phyloP scores from a whole-genome alignment of 2,329 filamentous ascomycete species.

The Sporothrix pseudoabietina region DNA sequence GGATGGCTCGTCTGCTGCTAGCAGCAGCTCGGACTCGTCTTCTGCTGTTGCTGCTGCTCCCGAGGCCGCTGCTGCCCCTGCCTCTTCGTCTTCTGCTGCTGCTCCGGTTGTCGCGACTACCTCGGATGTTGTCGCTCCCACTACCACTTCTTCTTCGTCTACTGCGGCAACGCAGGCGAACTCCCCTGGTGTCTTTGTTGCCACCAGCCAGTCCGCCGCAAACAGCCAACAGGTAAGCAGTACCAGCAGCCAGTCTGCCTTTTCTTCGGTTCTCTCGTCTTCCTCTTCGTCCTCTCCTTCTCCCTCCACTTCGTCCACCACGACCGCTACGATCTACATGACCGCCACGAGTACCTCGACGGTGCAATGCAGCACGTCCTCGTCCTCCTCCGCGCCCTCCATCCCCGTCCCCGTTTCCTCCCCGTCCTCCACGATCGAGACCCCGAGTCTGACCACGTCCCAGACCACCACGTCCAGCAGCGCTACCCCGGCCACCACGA shows the following conservation, averaged over 20 bases:
- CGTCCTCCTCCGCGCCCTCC: neutral
- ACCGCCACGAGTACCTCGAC: slow-evolving; percentile 24
- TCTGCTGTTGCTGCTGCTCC: neutral
- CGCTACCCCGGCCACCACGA: neutral
- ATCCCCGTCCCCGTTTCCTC: neutral
- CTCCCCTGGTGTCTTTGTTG: slow-evolving; percentile 32
- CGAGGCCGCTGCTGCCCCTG: neutral
- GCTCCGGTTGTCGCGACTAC: neutral
- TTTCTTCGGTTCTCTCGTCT: slow-evolving; percentile 15
- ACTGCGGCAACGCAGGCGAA: neutral
- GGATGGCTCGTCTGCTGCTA: neutral
- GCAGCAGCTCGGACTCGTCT: slow-evolving; percentile 2
- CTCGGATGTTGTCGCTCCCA: neutral
- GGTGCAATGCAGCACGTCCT: slow-evolving; percentile 11
- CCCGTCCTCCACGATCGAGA: slow-evolving; percentile 6
- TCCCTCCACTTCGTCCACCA: neutral
- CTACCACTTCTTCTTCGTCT: slow-evolving; percentile 22
- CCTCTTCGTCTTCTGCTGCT: slow-evolving; percentile 1
- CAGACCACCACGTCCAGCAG: slow-evolving; percentile 18
- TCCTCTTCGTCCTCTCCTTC: slow-evolving; percentile 17
- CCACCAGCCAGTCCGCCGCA: slow-evolving; percentile 25
- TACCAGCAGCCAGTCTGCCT: slow-evolving; percentile 26
- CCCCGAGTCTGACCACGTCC: slow-evolving; percentile 17
- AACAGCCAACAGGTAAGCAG: slow-evolving; percentile 27
- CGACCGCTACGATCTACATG: slow-evolving; percentile 24